Percentiles rank a stretch among this genome's conserved stretches.
Conservation (phyloP, 75 land plant species). For the Cupressus sempervirens region DNA sequence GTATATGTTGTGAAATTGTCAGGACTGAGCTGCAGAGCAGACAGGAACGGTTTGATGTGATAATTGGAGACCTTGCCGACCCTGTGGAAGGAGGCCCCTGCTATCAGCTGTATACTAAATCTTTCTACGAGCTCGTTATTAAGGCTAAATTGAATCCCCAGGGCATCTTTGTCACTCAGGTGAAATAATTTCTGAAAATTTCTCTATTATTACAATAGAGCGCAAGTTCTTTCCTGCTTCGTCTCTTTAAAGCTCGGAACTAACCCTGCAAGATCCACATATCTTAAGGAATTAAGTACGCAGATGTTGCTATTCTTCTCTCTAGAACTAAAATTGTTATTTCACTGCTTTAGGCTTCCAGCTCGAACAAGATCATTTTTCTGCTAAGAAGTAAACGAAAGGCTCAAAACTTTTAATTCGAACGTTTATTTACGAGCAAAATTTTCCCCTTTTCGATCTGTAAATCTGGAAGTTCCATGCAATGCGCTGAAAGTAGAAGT, state of each 20-base stretch:
- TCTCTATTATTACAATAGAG: too few relatives aligned
- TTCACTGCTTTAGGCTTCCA: neutral
- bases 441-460: too few relatives aligned
- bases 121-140: constrained; percentile 70
- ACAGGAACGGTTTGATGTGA: constrained; percentile 70
- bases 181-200: neutral
- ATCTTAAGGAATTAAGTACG: neutral
- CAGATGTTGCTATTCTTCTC: neutral
- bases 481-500: too few relatives aligned
- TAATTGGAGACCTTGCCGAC: constrained; percentile 92
- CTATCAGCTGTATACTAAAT: constrained; percentile 85
- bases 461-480: too few relatives aligned
- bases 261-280: too few relatives aligned
- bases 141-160: constrained; percentile 68
- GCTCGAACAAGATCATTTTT: neutral
- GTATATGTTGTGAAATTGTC: constrained; percentile 20
- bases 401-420: too few relatives aligned
- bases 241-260: too few relatives aligned
- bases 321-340: neutral
- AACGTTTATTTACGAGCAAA: too few relatives aligned
- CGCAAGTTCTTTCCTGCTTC: too few relatives aligned
- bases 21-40: constrained; percentile 74
- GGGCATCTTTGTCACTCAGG: constrained; percentile 95
- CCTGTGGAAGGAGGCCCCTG: constrained; percentile 97
- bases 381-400: neutral